Percentiles rank a stretch among this genome's conserved stretches.
Conservation (phyloP, 2,329 filamentous ascomycete species). For the Aspergillus carbonarius region DNA sequence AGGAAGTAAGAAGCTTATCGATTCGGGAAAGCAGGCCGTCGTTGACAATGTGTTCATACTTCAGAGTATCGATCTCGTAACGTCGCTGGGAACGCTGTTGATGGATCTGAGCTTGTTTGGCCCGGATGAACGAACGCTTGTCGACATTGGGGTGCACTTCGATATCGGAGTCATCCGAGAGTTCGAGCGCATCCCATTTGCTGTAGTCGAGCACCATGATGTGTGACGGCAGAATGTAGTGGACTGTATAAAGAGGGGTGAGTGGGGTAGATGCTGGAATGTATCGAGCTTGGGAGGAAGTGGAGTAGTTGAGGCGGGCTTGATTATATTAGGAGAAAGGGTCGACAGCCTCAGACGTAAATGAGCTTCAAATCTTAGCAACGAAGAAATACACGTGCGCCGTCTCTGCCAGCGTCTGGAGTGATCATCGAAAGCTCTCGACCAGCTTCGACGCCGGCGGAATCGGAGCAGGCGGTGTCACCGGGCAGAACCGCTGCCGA, state of each 20-base stretch:
- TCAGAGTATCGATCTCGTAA: slow-evolving; percentile 83
- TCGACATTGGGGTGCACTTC: slow-evolving; percentile 99
- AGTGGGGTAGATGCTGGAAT: slow-evolving; percentile 17
- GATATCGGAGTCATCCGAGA: slow-evolving; percentile 96
- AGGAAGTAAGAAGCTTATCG: slow-evolving; percentile 69
- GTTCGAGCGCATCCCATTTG: slow-evolving; percentile 78
- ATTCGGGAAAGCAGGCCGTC: slow-evolving; percentile 85
- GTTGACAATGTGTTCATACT: slow-evolving; percentile 88
- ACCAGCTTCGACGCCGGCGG: slow-evolving; percentile 29
- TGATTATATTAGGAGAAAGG: background rate
- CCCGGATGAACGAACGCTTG: slow-evolving; percentile 96
- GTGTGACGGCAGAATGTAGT: slow-evolving; percentile 15
- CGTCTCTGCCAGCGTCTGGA: background rate
- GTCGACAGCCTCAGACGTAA: background rate
- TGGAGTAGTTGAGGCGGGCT: background rate
- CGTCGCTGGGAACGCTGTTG: slow-evolving; percentile 82
- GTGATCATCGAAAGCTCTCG: slow-evolving; percentile 31
- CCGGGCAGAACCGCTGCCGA: slow-evolving; percentile 28
- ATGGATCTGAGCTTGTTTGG: slow-evolving; percentile 97
- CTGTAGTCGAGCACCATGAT: slow-evolving; percentile 63
- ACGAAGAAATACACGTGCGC: background rate
- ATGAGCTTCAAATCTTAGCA: background rate
- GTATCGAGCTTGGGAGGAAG: background rate
- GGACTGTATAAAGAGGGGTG: slow-evolving; percentile 16
- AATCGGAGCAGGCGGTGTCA: slow-evolving; percentile 25